Conservation (phyloP, 2,329 filamentous ascomycete species). For the Fusarium sp. region DNA sequence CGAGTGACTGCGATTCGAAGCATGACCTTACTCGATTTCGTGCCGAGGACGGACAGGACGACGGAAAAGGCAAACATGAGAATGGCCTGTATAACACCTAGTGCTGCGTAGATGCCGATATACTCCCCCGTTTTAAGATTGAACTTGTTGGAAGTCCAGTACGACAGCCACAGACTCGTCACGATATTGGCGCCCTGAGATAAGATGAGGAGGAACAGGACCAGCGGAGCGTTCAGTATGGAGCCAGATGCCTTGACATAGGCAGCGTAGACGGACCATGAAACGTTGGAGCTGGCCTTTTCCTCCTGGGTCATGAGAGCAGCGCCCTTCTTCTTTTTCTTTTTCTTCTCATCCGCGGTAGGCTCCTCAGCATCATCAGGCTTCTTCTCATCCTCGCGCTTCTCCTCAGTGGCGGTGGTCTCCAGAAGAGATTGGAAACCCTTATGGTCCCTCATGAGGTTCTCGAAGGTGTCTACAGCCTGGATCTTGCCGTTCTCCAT, state of each 20-base stretch:
- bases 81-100: conserved; percentile 78
- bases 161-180: conserved; percentile 93
- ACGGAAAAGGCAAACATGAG: conserved; percentile 87
- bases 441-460: conserved; percentile 83
- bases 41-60: conserved; percentile 81
- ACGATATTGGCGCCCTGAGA: conserved; percentile 88
- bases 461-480: conserved; percentile 89
- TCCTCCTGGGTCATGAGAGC: conserved; percentile 80
- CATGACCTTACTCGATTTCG: conserved; percentile 84
- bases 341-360: conserved; percentile 59
- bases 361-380: conserved; percentile 59
- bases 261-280: conserved; percentile 82
- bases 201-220: conserved; percentile 73
- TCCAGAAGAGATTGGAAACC: conserved; percentile 88
- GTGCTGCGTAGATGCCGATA: conserved; percentile 77
- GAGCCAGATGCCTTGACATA: conserved; percentile 83
- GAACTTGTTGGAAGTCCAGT: conserved; percentile 88
- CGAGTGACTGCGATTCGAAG: conserved; percentile 82
- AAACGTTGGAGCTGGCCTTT: conserved; percentile 79
- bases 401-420: conserved; percentile 80
- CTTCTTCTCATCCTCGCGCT: conserved; percentile 66
- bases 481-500: conserved; percentile 89
- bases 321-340: conserved; percentile 68
- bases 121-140: conserved; percentile 76
- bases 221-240: conserved; percentile 75